These are phyloP conservation scores for Beauveria sp. DNA, from an alignment of 2,329 filamentous ascomycete genomes.

Conservation along the genomic window DNA sequence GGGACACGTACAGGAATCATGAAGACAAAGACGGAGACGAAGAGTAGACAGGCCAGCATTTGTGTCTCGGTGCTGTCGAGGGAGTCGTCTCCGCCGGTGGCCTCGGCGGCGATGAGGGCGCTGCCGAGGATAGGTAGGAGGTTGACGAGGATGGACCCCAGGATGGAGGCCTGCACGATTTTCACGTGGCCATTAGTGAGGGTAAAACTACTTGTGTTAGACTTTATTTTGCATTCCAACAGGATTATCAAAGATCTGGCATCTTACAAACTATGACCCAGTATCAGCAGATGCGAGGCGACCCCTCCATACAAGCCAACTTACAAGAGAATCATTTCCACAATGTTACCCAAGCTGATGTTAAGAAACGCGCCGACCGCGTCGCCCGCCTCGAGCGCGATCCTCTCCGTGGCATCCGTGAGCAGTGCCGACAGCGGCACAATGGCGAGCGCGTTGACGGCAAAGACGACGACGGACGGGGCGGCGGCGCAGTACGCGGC, in stretches of 20 bases:
- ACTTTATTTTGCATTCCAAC: neutral
- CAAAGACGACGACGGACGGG: constrained; percentile 40
- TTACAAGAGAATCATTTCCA: constrained; percentile 54
- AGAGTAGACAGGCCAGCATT: constrained; percentile 28
- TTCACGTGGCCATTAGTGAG: constrained; percentile 55
- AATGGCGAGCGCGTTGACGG: constrained; percentile 54
- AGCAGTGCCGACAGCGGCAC: constrained; percentile 51
- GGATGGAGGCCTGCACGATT: constrained; percentile 67
- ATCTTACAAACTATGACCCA: neutral
- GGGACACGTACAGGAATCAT: constrained; percentile 26
- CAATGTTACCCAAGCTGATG: constrained; percentile 55
- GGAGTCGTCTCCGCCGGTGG: constrained; percentile 58
- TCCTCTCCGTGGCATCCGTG: constrained; percentile 52
- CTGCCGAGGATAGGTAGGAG: constrained; percentile 68
- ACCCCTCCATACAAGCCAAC: constrained; percentile 10
- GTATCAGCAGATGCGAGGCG: constrained; percentile 12
- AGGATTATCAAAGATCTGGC: neutral
- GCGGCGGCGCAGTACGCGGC: constrained; percentile 36
- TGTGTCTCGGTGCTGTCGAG: constrained; percentile 26
- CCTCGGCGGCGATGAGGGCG: constrained; percentile 62
- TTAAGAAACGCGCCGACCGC: constrained; percentile 53
- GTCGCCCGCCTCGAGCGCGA: constrained; percentile 49
- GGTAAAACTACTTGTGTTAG: constrained; percentile 35
- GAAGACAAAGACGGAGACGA: constrained; percentile 32
- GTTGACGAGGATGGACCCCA: constrained; percentile 73